Evolutionary conservation across 129 eudicot species (phyloP), one percentile per base, ranked within the genome.

Genomic region (Flaveria bidentis): DNA sequence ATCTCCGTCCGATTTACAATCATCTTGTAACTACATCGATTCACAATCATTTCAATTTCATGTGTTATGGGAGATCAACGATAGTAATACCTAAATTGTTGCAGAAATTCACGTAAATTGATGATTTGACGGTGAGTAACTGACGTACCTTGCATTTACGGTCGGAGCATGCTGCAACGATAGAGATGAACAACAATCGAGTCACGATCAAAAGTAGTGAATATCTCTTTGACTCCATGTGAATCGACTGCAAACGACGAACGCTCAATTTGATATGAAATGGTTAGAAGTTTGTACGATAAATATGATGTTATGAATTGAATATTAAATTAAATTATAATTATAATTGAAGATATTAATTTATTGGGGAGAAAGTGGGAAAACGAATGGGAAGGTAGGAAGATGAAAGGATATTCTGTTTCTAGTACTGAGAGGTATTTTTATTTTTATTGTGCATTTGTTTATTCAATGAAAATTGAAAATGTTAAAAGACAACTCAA

Each of bases 91-190:
- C 10, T 44, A 10, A 44, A 44, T 44, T 36, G 47, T 53, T 42
- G 36, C 22, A 67, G 33, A 45, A 42, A 42, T 41, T 71, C 16
- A 68, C 13, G n/a, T 1, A 16, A 60, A 20, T 65, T 1, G 44
- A 50, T 67, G 55, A 69, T 25, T 17, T 4, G 6, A 42, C 18
- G 26, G 2, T 26, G 26, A 15, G 16, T n/a, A 56, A 76, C 42
- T 22, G 17, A 80, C 53, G 60, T 74, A 89, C 96, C 96, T 83
- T 85, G 81, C 91, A 87, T 11, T 78, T 78, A 51, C 86, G 86
- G 68, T 81, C 67, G 50, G 96, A 84, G 85, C 95, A 89, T 25
- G 85, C 89, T 26, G 82, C 36, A 57, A 62, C 74, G 3, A 62
- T 42, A n/a, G 56, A n/a, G 6, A 57, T 23, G 46, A 80, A 61